Evolutionary conservation across 306 rosid genomes (phyloP), one percentile per base, ranked within the genome.

Genomic region (Benincasa hispida): DNA sequence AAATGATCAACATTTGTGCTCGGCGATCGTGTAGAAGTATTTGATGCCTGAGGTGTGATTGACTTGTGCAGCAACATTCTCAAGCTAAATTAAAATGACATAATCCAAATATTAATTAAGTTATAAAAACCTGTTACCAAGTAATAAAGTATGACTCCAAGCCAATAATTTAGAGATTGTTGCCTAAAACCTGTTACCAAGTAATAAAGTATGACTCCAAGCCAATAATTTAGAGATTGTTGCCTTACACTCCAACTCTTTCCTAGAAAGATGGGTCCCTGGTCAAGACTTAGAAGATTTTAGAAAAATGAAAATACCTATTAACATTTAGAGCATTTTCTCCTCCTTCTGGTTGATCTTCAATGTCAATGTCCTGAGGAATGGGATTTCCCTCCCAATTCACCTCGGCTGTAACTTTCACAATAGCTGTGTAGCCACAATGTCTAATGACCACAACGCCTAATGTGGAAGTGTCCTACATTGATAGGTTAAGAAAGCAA

Each of bases 281-380:
- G 41, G 32, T 8, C n/a, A 41, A 45, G 12, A 70, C 21, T 68
- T 13, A 0, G 27, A 47, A 27, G 13, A 8, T 17, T 70, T 14
- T 6, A 45, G 27, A 17, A 2, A 24, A 72, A 6, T 68, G 48
- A 35, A 81, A 79, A 63, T 79, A 94, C 98, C 98, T 94, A 85
- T 91, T 91, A 83, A 91, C 92, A 76, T 94, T 94, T 83, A 94
- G 81, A 48, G 98, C 96, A 65, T 94, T 90, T 68, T 94, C 93
- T 80, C 98, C 98, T 78, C 98, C 98, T 80, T 91, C 98, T 45
- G 93, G 95, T 86, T 94, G 98, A 82, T 91, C 96, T 77, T 90
- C 98, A 60, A 91, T 89, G 84, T 91, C 93, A 81, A 94, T 81
- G 77, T 89, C 93, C 81, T 78, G 82, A 63, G 92, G 90, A 82